Conservation (phyloP, 2,329 filamentous ascomycete genomes). For the Lachnellula subtilissima region DNA sequence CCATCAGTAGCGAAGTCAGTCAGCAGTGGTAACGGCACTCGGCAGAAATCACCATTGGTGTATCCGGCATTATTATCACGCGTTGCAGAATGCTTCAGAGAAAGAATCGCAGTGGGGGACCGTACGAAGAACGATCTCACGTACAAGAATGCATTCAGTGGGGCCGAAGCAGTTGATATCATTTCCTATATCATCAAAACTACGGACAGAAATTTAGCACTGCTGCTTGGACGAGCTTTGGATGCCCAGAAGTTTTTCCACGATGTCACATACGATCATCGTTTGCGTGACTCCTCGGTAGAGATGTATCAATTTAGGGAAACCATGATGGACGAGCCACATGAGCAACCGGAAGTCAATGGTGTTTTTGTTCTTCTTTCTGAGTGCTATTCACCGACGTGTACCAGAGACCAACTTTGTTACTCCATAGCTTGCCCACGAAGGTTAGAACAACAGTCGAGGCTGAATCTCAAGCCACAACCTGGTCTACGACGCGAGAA, state of each 20-base stretch:
- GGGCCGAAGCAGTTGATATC: conserved; percentile 90
- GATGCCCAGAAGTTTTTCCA: conserved; percentile 99
- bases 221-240: conserved; percentile 83
- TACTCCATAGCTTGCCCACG: conserved; percentile 97
- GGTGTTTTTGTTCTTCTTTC: conserved; percentile 94
- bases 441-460: conserved; percentile 87
- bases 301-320: conserved; percentile 98
- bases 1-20: conserved; percentile 48
- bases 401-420: conserved; percentile 89
- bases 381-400: conserved; percentile 97
- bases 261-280: conserved; percentile 96
- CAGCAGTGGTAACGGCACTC: conserved; percentile 26
- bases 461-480: conserved; percentile 88
- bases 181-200: conserved; percentile 97
- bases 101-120: conserved; percentile 80
- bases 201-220: conserved; percentile 87
- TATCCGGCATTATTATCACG: conserved; percentile 92
- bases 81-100: conserved; percentile 86
- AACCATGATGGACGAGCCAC: conserved; percentile 78
- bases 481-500: conserved; percentile 68
- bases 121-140: conserved; percentile 94
- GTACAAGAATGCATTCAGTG: conserved; percentile 96
- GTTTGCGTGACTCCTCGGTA: conserved; percentile 84
- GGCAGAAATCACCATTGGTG: conserved; percentile 67
- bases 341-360: conserved; percentile 71